These are phyloP conservation scores for Colletotrichum falcatum DNA, from an alignment of 2,329 filamentous ascomycete genomes.

Conservation along the genomic window DNA sequence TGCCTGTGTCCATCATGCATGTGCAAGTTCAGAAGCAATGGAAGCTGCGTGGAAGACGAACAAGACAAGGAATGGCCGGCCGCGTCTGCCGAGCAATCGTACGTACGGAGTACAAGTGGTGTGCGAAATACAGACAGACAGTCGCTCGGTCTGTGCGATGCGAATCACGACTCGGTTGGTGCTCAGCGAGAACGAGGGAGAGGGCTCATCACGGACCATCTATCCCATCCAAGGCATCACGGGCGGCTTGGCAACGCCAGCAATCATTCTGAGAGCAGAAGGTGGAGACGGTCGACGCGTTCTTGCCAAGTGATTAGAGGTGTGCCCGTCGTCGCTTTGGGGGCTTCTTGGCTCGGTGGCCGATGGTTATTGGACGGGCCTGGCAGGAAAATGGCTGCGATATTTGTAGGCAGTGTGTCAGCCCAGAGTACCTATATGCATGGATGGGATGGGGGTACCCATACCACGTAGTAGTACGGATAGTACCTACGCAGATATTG, in stretches of 20 bases:
- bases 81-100: background rate
- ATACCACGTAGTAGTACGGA: too few species aligned
- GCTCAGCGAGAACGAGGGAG: background rate
- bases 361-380: constrained; percentile 21
- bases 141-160: background rate
- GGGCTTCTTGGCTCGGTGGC: constrained; percentile 18
- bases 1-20: background rate
- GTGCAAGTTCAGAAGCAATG: constrained; percentile 18
- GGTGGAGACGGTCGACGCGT: constrained; percentile 27
- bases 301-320: constrained; percentile 36
- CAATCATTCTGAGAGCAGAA: constrained; percentile 36
- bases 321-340: constrained; percentile 1
- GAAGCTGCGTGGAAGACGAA: constrained; percentile 34
- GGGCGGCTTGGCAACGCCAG: constrained; percentile 36
- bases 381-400: constrained; percentile 13
- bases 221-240: constrained; percentile 33
- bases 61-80: constrained; percentile 11
- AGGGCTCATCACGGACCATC: constrained; percentile 2
- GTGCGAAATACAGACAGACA: too few species aligned
- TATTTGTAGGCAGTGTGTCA: constrained; percentile 22
- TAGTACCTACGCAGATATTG: background rate
- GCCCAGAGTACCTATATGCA: background rate
- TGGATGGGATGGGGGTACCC: background rate
- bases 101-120: too few species aligned
- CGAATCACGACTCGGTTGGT: background rate